phyloP scores from a whole-genome alignment of 2,329 filamentous ascomycete species.

The Trichoderma endophyticum region DNA sequence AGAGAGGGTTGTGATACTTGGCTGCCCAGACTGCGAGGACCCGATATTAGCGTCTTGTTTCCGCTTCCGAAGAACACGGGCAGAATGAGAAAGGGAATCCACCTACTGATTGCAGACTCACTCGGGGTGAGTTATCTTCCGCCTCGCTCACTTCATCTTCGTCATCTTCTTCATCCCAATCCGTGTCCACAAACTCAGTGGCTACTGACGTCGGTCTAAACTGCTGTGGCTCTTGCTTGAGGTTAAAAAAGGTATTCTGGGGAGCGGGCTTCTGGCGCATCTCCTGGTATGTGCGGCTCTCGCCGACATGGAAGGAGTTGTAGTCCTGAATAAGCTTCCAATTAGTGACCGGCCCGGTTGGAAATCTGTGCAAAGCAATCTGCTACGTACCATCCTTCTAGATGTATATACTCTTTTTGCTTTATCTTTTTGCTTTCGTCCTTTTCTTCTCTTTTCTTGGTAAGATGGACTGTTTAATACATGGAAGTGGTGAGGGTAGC shows the following conservation, averaged over 20 bases:
- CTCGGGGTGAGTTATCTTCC: constrained; percentile 64
- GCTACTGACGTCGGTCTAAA: constrained; percentile 65
- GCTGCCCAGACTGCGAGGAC: constrained; percentile 58
- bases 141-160: constrained; percentile 54
- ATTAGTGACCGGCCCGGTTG: neutral
- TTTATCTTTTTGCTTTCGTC: neutral
- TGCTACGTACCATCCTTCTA: constrained; percentile 34
- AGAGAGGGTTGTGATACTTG: constrained; percentile 81
- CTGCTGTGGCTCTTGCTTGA: constrained; percentile 46
- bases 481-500: neutral
- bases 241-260: constrained; percentile 60
- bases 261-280: constrained; percentile 51
- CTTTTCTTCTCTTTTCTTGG: neutral
- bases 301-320: constrained; percentile 35
- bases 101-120: constrained; percentile 71
- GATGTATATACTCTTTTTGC: neutral
- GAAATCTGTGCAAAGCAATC: no score
- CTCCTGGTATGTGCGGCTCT: constrained; percentile 43
- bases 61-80: neutral
- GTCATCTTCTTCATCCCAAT: constrained; percentile 56
- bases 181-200: constrained; percentile 76
- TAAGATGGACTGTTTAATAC: neutral
- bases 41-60: neutral
- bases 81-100: neutral
- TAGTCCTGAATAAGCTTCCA: constrained; percentile 32